Conservation (phyloP, 2,329 filamentous ascomycete species). For the Chrysosporium keratinophilum region DNA sequence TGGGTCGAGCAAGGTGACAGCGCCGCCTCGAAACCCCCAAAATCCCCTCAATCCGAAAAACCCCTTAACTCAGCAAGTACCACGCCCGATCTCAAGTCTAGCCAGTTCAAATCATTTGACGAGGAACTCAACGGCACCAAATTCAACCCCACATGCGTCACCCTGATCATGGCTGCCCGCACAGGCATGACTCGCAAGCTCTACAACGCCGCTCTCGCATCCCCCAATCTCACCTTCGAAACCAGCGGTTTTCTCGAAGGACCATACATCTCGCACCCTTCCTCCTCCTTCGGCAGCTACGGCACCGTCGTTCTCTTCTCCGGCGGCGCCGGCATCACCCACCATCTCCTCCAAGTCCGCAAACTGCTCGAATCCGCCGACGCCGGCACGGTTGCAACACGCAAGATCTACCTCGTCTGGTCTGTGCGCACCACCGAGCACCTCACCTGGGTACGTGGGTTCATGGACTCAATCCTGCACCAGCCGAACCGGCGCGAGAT, state of each 20-base stretch:
- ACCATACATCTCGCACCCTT: slow-evolving; percentile 52
- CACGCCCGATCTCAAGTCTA: slow-evolving; percentile 25
- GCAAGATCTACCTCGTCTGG: slow-evolving; percentile 53
- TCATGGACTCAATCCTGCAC: slow-evolving; percentile 55
- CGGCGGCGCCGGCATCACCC: slow-evolving; percentile 56
- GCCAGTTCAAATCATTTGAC: slow-evolving; percentile 20
- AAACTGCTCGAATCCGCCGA: slow-evolving; percentile 46
- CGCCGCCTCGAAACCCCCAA: slow-evolving; percentile 21
- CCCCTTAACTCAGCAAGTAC: slow-evolving; percentile 12
- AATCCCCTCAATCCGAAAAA: not conserved
- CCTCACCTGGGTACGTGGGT: slow-evolving; percentile 53
- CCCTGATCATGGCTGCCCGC: slow-evolving; percentile 50
- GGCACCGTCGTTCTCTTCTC: slow-evolving; percentile 57
- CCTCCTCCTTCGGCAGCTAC: slow-evolving; percentile 47
- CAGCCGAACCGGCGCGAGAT: slow-evolving; percentile 50
- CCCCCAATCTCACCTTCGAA: slow-evolving; percentile 41
- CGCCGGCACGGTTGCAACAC: slow-evolving; percentile 46
- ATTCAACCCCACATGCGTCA: slow-evolving; percentile 35
- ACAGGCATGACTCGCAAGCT: slow-evolving; percentile 54
- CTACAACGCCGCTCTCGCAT: slow-evolving; percentile 45
- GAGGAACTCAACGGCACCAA: slow-evolving; percentile 17
- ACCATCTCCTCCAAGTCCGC: slow-evolving; percentile 52
- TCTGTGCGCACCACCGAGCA: slow-evolving; percentile 50
- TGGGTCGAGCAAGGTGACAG: slow-evolving; percentile 34
- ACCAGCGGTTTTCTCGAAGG: slow-evolving; percentile 52